Evolutionary conservation across 371 early-diverging fungal genomes (phyloP), one percentile per base, ranked within the genome.

Genomic region (Mucor velutinosus): DNA sequence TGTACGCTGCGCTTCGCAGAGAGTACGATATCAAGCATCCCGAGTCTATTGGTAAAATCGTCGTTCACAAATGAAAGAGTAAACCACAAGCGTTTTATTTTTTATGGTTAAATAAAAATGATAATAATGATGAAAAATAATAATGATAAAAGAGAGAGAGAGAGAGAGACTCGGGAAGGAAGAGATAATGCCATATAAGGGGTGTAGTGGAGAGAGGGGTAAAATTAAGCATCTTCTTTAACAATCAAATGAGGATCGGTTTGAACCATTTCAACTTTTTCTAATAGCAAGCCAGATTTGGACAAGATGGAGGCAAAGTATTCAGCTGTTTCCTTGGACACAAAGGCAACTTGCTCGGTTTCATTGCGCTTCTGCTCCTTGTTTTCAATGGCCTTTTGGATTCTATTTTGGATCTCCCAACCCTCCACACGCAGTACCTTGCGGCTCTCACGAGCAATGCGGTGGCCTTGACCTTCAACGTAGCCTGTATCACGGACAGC

Each of bases 371-470:
- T 81, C 60, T 84, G 79, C 71, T 93, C 92, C 70, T 92, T 90
- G 51, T 82, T 83, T 70, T 93, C 93, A 64, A 93, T 89, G 66
- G 91, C 92, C 67, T 86, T 84, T 74, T 90, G 89, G 79, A 95
- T 93, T 62, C 90, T 87, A 74, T 82, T 89, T 73, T 94, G 94
- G 70, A 96, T 87, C 65, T 94, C 93, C 92, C 94, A 94, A 1
- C 93, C 92, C 68, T 91, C 92, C 49, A 90, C 85, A 30, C 93
- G 90, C 45, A 95, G 82, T 1, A 90, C 87, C 17, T 93, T 89
- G 56, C 90, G 84, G 7, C 93, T 86, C 66, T 90, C 92, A 37
- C 86, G 86, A 25, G 88, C 84, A 62, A 96, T 85, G 27, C 93
- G 89, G 59, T 88, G 85, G 23, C 90, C 83, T 65, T 94, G 93